Conservation (phyloP, 2,329 filamentous ascomycete species). For the Metarhizium brunneum region DNA sequence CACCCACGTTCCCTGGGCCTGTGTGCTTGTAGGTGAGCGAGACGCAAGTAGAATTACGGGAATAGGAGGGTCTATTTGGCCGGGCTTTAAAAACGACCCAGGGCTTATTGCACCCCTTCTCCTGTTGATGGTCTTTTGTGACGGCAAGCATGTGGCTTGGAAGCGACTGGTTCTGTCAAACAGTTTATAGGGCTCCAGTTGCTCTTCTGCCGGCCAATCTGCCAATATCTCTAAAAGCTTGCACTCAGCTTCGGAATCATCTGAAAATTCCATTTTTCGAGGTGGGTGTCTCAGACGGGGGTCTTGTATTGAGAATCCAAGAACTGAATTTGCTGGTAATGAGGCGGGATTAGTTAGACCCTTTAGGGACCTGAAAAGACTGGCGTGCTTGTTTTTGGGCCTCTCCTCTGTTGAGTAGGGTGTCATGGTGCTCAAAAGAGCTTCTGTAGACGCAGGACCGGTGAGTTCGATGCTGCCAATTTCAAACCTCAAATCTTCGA, state of each 20-base stretch:
- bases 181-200: constrained; percentile 39
- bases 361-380: constrained; percentile 40
- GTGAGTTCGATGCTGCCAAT: constrained; percentile 49
- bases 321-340: constrained; percentile 58
- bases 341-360: constrained; percentile 59
- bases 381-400: constrained; percentile 28
- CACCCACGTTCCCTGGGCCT: constrained; percentile 65
- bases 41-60: constrained; percentile 64
- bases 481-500: constrained; percentile 64
- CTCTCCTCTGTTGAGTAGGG: constrained; percentile 30
- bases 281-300: constrained; percentile 74
- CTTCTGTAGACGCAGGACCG: constrained; percentile 68
- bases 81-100: constrained; percentile 50
- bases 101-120: constrained; percentile 56
- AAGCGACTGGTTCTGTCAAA: constrained; percentile 62
- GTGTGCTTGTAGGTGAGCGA: constrained; percentile 34
- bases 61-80: constrained; percentile 60
- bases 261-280: constrained; percentile 36
- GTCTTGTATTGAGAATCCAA: constrained; percentile 68
- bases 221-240: constrained; percentile 52
- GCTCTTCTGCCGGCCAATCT: constrained; percentile 55
- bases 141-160: constrained; percentile 54
- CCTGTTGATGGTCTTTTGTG: constrained; percentile 74
- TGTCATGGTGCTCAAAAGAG: constrained; percentile 60
- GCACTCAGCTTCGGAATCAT: constrained; percentile 25